Percentiles rank a stretch among this genome's conserved stretches.
Conservation (phyloP, 768 basidiomycete species). For the Amanita inopinata region DNA sequence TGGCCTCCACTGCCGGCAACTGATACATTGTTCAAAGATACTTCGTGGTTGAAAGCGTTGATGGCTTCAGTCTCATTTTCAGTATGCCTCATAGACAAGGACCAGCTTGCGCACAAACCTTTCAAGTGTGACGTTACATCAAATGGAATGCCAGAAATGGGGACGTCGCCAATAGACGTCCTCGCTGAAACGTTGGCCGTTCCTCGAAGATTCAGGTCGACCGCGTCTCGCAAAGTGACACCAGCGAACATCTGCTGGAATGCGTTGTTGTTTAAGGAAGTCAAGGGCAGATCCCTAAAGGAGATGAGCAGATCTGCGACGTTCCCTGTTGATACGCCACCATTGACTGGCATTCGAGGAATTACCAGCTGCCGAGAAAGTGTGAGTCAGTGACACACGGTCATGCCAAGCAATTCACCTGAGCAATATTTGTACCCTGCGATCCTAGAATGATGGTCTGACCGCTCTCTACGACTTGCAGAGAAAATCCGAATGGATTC, state of each 20-base stretch:
- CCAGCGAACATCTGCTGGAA: constrained; percentile 50
- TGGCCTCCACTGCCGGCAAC: constrained; percentile 57
- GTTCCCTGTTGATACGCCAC: constrained; percentile 65
- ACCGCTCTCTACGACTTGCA: constrained; percentile 50
- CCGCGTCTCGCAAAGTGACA: constrained; percentile 38
- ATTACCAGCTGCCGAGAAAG: constrained; percentile 32
- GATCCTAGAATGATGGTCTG: constrained; percentile 44
- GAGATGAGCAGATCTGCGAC: constrained; percentile 46
- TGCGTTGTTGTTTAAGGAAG: constrained; percentile 41
- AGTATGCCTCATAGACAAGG: too few relatives aligned
- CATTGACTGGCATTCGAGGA: constrained; percentile 36
- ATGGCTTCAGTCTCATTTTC: too few relatives aligned
- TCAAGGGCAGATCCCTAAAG: constrained; percentile 47
- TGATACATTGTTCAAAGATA: constrained; percentile 43
- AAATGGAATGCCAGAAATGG: constrained; percentile 56
- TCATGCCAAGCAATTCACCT: constrained; percentile 24
- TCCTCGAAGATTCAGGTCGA: constrained; percentile 44
- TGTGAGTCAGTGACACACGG: background rate
- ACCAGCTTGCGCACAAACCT: constrained; percentile 31
- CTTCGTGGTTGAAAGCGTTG: constrained; percentile 44
- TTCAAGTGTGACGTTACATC: constrained; percentile 46
- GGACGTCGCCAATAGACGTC: constrained; percentile 57
- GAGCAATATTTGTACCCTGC: constrained; percentile 40
- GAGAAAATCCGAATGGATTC: constrained; percentile 70
- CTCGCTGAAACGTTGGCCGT: constrained; percentile 47